A percentile compares a stretch with the other conserved stretches of the same genome.
These are phyloP conservation scores for Chaetomium globosum DNA, from an alignment of 2,329 filamentous ascomycete genomes.

Conservation along the genomic window DNA sequence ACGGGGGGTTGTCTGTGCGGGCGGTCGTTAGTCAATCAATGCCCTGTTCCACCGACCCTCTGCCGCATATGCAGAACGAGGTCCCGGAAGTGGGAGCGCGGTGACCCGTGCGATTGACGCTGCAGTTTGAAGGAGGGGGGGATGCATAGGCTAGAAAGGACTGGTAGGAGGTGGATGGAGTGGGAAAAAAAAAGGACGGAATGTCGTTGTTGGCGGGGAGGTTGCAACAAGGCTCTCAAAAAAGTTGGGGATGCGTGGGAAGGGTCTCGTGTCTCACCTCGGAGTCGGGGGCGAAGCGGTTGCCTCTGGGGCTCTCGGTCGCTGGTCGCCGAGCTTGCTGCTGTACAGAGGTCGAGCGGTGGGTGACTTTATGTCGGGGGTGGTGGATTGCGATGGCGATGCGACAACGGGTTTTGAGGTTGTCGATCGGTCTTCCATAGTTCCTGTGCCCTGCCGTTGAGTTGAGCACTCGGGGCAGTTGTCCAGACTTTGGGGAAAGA, in stretches of 20 bases:
- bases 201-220: slow-evolving; percentile 32
- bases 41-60: slow-evolving; percentile 9
- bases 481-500: slow-evolving; percentile 37
- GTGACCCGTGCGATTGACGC: slow-evolving; percentile 11
- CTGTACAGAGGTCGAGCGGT: slow-evolving; percentile 39
- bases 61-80: slow-evolving; percentile 12
- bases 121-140: slow-evolving; percentile 4
- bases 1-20: slow-evolving; percentile 39
- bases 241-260: slow-evolving; percentile 31
- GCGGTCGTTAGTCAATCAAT: slow-evolving; percentile 27
- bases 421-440: slow-evolving; percentile 40
- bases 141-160: slow-evolving; percentile 8
- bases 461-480: slow-evolving; percentile 34
- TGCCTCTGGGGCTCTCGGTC: slow-evolving; percentile 35
- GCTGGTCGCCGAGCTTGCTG: slow-evolving; percentile 41
- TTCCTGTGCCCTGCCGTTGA: slow-evolving; percentile 31
- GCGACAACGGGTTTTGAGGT: slow-evolving; percentile 35
- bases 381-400: slow-evolving; percentile 33
- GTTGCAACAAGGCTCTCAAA: slow-evolving; percentile 27
- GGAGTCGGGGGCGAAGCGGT: slow-evolving; percentile 37
- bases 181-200: slow-evolving; percentile 2
- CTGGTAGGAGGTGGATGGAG: slow-evolving; percentile 18
- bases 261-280: slow-evolving; percentile 43
- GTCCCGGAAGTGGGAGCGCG: slow-evolving; percentile 5
- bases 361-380: slow-evolving; percentile 35